Evolutionary conservation across 768 basidiomycete genomes (phyloP).

Genomic region (Coprinopsis marcescibilis): DNA sequence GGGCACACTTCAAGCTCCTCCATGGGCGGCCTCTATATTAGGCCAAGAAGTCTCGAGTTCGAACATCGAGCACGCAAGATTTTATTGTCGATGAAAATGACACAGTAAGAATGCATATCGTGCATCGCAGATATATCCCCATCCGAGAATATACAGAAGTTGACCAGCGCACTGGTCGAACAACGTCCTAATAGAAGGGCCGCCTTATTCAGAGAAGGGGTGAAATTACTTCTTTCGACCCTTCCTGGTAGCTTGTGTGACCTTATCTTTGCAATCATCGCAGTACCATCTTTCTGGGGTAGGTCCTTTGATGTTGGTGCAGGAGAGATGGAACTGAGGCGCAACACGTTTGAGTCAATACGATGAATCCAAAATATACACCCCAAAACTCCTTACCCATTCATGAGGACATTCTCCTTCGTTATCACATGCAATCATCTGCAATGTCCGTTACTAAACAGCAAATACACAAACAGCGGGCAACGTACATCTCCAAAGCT

Average conservation of each 20-base stretch:
- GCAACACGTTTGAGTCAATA: neutral
- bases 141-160: too few relatives aligned
- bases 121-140: too few relatives aligned
- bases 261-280: conserved; percentile 39
- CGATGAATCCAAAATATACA: neutral
- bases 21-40: too few relatives aligned
- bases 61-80: too few relatives aligned
- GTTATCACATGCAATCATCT: conserved; percentile 75
- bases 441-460: neutral
- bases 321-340: conserved; percentile 52
- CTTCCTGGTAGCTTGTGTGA: conserved; percentile 29
- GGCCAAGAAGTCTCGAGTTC: too few relatives aligned
- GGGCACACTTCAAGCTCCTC: too few relatives aligned
- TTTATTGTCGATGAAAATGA: too few relatives aligned
- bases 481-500: conserved; percentile 45
- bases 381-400: conserved; percentile 54
- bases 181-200: too few relatives aligned
- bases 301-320: conserved; percentile 45
- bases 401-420: conserved; percentile 54
- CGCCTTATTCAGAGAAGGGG: too few relatives aligned
- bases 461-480: neutral
- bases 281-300: conserved; percentile 53
- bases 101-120: too few relatives aligned
- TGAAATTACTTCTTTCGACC: conserved; percentile 40
- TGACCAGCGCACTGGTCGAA: too few relatives aligned